Evolutionary conservation across 306 rosid genomes (phyloP).

Genomic region (Lotus japonicus): DNA sequence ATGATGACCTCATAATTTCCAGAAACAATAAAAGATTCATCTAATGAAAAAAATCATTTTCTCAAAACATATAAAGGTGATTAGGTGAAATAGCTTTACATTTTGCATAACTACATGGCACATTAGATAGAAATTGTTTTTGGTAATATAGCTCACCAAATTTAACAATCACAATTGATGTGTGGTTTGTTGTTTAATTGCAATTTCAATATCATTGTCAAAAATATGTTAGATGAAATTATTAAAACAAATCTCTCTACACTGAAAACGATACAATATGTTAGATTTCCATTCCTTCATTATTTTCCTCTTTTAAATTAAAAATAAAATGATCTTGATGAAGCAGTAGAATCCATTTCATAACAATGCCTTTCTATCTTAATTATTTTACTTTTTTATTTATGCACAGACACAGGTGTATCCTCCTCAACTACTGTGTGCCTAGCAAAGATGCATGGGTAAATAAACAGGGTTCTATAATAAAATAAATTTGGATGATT

Average conservation of each 20-base stretch:
- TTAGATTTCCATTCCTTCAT: not conserved
- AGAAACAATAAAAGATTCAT: not conserved
- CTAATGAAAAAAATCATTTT: not conserved
- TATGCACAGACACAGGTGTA: conserved; percentile 2
- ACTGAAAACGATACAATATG: not conserved
- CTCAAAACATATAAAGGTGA: too few species aligned
- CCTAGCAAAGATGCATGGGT: not conserved
- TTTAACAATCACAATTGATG: not conserved
- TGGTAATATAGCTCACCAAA: not conserved
- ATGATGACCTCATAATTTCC: not conserved
- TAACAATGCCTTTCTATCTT: not conserved
- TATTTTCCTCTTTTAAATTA: not conserved
- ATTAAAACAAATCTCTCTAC: not conserved
- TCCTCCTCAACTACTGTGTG: not conserved
- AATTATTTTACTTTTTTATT: not conserved
- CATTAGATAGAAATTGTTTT: not conserved
- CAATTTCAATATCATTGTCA: conserved; percentile 9
- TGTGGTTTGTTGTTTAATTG: conserved; percentile 2
- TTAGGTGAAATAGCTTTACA: not conserved
- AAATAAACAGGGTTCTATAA: not conserved
- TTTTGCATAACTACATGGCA: not conserved
- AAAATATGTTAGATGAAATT: not conserved
- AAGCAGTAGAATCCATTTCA: not conserved
- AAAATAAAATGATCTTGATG: not conserved
- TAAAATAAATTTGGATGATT: conserved; percentile 10